These are phyloP conservation scores for Phytophthora boehmeriae DNA, from an alignment of 352 stramenopile genomes.

Conservation along the genomic window DNA sequence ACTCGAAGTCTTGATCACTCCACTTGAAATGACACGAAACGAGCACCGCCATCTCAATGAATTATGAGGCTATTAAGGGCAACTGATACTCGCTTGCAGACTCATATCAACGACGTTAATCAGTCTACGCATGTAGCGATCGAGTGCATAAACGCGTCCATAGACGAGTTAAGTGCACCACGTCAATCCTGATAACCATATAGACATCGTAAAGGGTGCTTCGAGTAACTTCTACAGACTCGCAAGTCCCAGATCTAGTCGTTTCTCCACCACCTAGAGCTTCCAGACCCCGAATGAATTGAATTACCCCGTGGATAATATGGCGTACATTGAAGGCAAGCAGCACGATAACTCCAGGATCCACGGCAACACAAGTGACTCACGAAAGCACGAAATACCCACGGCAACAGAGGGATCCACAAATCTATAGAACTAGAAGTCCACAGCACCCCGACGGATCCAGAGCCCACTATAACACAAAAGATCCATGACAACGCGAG, in stretches of 20 bases:
- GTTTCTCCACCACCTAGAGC: neutral
- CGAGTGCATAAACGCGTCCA: conserved; percentile 12
- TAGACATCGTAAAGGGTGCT: conserved; percentile 3
- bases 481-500: neutral
- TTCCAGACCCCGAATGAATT: conserved; percentile 8
- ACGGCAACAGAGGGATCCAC: too few species aligned
- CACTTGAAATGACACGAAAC: conserved; percentile 10
- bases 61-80: conserved; percentile 10
- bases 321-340: conserved; percentile 23
- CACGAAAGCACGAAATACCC: too few species aligned
- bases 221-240: neutral
- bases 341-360: conserved; percentile 18
- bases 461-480: too few species aligned
- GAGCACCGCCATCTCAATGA: conserved; percentile 1
- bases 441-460: too few species aligned
- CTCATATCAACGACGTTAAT: neutral
- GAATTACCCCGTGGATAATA: conserved; percentile 1
- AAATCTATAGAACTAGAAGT: too few species aligned
- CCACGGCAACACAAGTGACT: too few species aligned
- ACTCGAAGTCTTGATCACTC: conserved; percentile 13
- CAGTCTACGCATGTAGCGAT: conserved; percentile 1
- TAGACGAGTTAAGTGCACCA: conserved; percentile 6
- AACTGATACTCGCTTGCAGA: conserved; percentile 7
- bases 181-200: conserved; percentile 2
- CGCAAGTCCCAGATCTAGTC: conserved; percentile 10